A percentile compares a stretch with the other conserved stretches of the same genome.
These are phyloP conservation scores for Citrullus mucosospermus DNA, from an alignment of 306 rosid species.

Conservation along the genomic window DNA sequence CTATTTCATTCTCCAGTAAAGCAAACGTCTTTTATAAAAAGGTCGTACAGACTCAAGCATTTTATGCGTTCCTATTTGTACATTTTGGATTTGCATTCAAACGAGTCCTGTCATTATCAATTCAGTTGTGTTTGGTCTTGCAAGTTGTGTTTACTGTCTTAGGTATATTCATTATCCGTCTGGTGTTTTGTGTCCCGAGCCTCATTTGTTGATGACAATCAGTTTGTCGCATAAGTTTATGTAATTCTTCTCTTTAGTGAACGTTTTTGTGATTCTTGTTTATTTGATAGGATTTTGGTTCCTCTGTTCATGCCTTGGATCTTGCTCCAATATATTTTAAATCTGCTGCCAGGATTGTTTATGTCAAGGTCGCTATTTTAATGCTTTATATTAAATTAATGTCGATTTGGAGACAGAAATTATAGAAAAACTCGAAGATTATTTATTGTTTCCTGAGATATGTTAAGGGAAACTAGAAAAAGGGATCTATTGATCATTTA, in stretches of 20 bases:
- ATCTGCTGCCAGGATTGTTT: not conserved
- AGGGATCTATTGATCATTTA: no score
- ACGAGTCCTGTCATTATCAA: not conserved
- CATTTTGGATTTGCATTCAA: not conserved
- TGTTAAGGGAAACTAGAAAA: no score
- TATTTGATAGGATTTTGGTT: not conserved
- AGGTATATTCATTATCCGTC: not conserved
- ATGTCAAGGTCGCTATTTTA: not conserved
- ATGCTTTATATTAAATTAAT: not conserved
- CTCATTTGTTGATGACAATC: constrained; percentile 6
- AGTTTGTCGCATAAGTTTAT: constrained; percentile 1
- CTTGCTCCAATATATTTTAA: not conserved
- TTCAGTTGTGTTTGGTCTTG: constrained; percentile 11
- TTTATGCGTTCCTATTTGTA: constrained; percentile 8
- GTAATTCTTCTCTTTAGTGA: not conserved
- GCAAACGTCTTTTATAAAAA: constrained; percentile 19
- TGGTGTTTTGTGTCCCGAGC: not conserved
- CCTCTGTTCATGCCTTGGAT: not conserved
- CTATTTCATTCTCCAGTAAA: constrained; percentile 22
- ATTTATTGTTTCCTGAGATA: no score
- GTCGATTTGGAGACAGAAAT: not conserved
- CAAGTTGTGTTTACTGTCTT: constrained; percentile 7
- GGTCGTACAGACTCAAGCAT: not conserved
- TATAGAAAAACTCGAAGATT: not conserved
- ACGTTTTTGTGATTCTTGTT: not conserved